These are phyloP conservation scores for Noccaea caerulescens DNA, from an alignment of 345 rosid species.

Conservation along the genomic window DNA sequence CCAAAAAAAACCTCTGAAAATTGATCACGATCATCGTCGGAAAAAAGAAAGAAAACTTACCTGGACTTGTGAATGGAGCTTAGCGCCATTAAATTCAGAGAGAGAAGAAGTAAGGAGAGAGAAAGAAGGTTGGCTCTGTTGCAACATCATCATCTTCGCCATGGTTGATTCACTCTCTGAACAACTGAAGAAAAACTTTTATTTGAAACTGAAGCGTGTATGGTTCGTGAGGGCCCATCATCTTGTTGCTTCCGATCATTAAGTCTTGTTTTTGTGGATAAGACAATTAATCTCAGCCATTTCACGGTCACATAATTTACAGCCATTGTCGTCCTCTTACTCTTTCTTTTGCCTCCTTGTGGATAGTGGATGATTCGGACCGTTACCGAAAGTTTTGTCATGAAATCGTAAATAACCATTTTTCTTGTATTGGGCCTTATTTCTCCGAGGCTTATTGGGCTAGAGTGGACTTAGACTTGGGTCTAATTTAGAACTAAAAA, in stretches of 20 bases:
- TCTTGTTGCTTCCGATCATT: constrained; percentile 40
- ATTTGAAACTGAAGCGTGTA: constrained; percentile 33
- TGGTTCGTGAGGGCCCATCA: constrained; percentile 41
- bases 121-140: constrained; percentile 71
- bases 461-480: neutral
- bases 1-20: neutral
- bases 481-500: neutral
- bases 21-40: neutral
- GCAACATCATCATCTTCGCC: constrained; percentile 75
- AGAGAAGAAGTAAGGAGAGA: constrained; percentile 77
- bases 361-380: constrained; percentile 32
- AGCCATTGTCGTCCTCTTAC: constrained; percentile 45
- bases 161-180: constrained; percentile 42
- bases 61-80: constrained; percentile 70
- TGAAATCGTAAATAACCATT: neutral
- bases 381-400: neutral
- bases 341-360: constrained; percentile 22
- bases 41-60: constrained; percentile 43
- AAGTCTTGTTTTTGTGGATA: constrained; percentile 37
- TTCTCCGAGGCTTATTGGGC: constrained; percentile 3
- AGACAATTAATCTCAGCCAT: constrained; percentile 42
- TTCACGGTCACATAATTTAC: constrained; percentile 46
- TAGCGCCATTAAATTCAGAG: constrained; percentile 86
- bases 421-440: constrained; percentile 6
- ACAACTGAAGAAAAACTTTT: constrained; percentile 24